Percentiles rank a stretch among this genome's conserved stretches.
Conservation (phyloP, 148 eudicot species). For the Dysphania ambrosioides region DNA sequence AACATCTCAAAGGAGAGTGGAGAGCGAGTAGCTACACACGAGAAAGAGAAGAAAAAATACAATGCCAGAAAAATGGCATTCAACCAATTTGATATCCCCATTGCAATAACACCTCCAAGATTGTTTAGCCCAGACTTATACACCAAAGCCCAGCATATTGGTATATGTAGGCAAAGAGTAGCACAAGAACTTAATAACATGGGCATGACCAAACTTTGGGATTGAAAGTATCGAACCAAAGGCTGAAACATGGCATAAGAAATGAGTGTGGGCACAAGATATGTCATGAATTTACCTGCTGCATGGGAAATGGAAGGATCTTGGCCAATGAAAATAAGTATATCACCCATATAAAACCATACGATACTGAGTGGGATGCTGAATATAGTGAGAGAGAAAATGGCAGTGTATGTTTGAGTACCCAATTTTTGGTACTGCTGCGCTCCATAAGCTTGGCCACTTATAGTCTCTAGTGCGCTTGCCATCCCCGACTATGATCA, state of each 20-base stretch:
- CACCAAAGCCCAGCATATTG: slow-evolving; percentile 65
- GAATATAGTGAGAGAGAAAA: slow-evolving; percentile 46
- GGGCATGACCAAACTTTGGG: slow-evolving; percentile 63
- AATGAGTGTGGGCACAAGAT: slow-evolving; percentile 56
- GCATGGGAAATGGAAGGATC: slow-evolving; percentile 56
- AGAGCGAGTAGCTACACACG: slow-evolving; percentile 56
- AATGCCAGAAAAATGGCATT: slow-evolving; percentile 41
- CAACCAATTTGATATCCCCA: slow-evolving; percentile 54
- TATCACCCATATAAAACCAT: slow-evolving; percentile 50
- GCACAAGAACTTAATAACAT: slow-evolving; percentile 47
- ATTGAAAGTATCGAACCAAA: slow-evolving; percentile 59
- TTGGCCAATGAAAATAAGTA: slow-evolving; percentile 60
- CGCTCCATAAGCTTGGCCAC: too few relatives aligned
- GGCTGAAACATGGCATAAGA: slow-evolving; percentile 59
- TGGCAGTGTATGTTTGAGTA: slow-evolving; percentile 54
- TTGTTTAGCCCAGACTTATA: slow-evolving; percentile 48
- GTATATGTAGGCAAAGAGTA: slow-evolving; percentile 49
- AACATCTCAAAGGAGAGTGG: slow-evolving; percentile 68
- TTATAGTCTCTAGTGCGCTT: too few relatives aligned
- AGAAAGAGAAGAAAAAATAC: slow-evolving; percentile 49
- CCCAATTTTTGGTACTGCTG: too few relatives aligned
- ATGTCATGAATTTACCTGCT: slow-evolving; percentile 52
- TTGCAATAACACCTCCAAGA: slow-evolving; percentile 65
- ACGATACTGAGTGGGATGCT: slow-evolving; percentile 56
- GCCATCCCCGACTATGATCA: too few relatives aligned